Evolutionary conservation across 768 basidiomycete species (phyloP).

Genomic region (Psilocybe subaeruginosa): DNA sequence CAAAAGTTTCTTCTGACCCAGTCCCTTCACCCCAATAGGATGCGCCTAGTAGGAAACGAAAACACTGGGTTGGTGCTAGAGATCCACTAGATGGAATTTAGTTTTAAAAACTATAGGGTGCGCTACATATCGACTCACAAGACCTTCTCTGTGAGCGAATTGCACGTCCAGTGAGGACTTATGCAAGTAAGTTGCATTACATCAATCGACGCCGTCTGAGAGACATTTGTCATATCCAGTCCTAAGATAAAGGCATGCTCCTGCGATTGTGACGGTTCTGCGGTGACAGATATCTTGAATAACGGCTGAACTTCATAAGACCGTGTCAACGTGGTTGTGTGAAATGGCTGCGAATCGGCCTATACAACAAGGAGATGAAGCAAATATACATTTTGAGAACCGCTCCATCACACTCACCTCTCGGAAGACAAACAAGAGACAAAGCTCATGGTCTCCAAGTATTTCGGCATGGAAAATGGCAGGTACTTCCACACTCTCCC

Average conservation of each 20-base stretch:
- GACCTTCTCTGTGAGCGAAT: conserved; percentile 34
- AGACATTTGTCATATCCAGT: conserved; percentile 59
- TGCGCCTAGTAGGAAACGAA: conserved; percentile 45
- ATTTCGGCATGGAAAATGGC: conserved; percentile 56
- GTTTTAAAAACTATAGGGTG: conserved; percentile 8
- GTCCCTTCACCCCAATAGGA: conserved; percentile 37
- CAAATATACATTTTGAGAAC: not conserved
- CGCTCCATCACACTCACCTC: conserved; percentile 22
- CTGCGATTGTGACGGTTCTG: conserved; percentile 50
- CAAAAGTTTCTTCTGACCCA: conserved; percentile 42
- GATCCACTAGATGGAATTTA: conserved; percentile 34
- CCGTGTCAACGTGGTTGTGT: conserved; percentile 56
- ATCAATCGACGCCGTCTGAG: conserved; percentile 39
- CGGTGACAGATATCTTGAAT: conserved; percentile 52
- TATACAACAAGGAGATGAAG: conserved; percentile 25
- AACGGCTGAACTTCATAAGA: conserved; percentile 63
- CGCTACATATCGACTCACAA: conserved; percentile 41
- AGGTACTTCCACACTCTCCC: conserved; percentile 52
- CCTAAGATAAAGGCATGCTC: conserved; percentile 56
- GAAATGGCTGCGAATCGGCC: conserved; percentile 54
- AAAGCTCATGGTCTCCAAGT: conserved; percentile 52
- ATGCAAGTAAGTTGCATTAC: conserved; percentile 64
- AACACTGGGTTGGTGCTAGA: conserved; percentile 52
- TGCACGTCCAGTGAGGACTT: conserved; percentile 72
- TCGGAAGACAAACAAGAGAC: conserved; percentile 51